Percentiles rank a stretch among this genome's conserved stretches.
Evolutionary conservation across 2,329 filamentous ascomycete species (phyloP).

Genomic region (Neofusicoccum sp.): DNA sequence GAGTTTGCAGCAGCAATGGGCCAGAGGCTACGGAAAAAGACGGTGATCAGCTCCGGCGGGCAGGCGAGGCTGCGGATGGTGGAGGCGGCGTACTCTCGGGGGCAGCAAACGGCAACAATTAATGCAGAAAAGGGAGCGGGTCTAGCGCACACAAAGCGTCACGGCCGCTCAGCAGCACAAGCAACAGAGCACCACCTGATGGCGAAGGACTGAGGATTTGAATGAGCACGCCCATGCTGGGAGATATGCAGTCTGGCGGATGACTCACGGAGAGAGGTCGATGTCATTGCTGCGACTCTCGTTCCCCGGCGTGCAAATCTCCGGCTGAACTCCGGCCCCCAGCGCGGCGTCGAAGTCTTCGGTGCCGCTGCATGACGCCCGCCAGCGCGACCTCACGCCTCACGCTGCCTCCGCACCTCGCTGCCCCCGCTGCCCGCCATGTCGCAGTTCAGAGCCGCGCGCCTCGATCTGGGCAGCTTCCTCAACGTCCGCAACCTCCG

Average conservation of each 20-base stretch:
- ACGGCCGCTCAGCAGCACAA: background rate
- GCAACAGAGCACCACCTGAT: background rate
- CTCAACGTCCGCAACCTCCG: constrained; percentile 85
- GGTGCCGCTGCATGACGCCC: background rate
- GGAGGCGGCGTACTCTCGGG: background rate
- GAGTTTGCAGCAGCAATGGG: background rate
- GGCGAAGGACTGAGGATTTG: background rate
- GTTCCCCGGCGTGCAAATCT: background rate
- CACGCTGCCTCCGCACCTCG: background rate
- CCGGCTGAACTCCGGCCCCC: constrained; percentile 2
- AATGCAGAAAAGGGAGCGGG: background rate
- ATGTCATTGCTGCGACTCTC: background rate
- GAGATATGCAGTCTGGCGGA: background rate
- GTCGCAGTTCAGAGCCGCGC: constrained; percentile 84
- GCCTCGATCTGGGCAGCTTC: constrained; percentile 85
- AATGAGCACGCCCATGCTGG: background rate
- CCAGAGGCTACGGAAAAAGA: background rate
- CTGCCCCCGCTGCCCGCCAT: constrained; percentile 32
- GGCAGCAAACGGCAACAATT: constrained; percentile 2
- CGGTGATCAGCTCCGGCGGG: background rate
- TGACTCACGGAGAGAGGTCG: constrained; percentile 11
- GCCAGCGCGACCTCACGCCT: background rate
- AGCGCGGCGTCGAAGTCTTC: background rate
- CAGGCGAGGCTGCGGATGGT: background rate
- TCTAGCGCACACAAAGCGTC: background rate